Percentiles rank a stretch among this genome's conserved stretches.
Conservation (phyloP, 108 stramenopile genomes). For the Skeletonema grethae region DNA sequence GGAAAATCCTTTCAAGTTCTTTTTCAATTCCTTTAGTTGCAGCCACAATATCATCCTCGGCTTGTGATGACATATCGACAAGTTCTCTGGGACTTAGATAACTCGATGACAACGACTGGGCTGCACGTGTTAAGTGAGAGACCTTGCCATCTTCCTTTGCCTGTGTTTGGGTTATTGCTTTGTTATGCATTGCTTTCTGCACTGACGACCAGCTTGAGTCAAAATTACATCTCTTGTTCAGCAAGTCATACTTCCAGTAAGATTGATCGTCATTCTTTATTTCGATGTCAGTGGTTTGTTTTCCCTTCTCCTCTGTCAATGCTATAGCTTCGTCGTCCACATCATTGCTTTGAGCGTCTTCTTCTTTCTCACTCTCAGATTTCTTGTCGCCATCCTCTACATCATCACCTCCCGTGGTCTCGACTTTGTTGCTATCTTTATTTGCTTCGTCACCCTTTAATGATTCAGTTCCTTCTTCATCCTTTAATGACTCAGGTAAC, state of each 20-base stretch:
- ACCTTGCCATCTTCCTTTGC: not conserved
- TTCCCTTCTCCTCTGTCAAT: not conserved
- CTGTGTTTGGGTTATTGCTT: not conserved
- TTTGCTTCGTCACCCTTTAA: not conserved
- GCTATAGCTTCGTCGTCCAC: not conserved
- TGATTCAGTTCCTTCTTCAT: not conserved
- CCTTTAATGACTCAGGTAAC: not conserved
- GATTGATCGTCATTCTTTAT: not conserved
- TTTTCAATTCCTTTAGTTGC: constrained; percentile 18
- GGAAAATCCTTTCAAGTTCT: constrained; percentile 25
- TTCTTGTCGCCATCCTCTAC: constrained; percentile 1
- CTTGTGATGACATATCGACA: constrained; percentile 5
- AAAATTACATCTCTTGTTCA: constrained; percentile 1
- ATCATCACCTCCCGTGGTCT: not conserved
- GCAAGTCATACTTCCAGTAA: constrained; percentile 14
- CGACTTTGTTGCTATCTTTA: not conserved
- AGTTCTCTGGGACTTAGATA: constrained; percentile 17
- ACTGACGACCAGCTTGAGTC: constrained; percentile 1
- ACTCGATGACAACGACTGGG: constrained; percentile 18
- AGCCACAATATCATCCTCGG: constrained; percentile 17
- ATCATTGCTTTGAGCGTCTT: not conserved
- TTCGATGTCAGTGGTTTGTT: not conserved
- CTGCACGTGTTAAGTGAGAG: constrained; percentile 19
- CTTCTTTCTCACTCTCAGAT: not conserved
- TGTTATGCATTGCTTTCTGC: constrained; percentile 16